Conservation (phyloP, 805 yeast genomes). For the Hermanozyma aechmeae region DNA sequence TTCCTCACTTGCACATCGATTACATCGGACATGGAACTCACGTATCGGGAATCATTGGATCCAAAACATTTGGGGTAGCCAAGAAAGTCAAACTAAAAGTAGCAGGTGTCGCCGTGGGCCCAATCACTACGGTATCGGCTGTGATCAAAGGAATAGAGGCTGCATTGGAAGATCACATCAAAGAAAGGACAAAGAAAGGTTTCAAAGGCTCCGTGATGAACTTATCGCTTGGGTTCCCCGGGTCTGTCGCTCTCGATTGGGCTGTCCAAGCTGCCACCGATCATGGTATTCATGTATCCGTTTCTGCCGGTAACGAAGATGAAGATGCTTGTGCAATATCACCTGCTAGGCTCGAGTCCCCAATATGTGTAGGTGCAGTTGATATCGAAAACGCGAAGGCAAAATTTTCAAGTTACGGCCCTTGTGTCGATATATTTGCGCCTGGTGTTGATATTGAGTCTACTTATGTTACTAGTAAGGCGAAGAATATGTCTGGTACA, state of each 20-base stretch:
- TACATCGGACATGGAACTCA: not conserved
- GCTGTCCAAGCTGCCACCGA: not conserved
- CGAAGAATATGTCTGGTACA: constrained; percentile 48
- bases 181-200: not conserved
- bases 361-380: not conserved
- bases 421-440: not conserved
- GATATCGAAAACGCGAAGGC: not conserved
- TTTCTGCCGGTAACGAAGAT: not conserved
- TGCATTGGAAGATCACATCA: not conserved
- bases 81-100: not conserved
- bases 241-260: not conserved
- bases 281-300: not conserved
- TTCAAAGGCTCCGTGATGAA: not conserved
- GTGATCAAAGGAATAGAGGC: too few species aligned
- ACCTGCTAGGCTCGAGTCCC: not conserved
- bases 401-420: not conserved
- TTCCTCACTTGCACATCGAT: not conserved
- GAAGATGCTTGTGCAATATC: not conserved
- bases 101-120: not conserved
- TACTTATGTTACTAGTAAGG: constrained; percentile 8
- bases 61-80: not conserved
- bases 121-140: not conserved
- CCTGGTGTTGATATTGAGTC: not conserved
- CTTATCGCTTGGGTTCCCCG: not conserved
- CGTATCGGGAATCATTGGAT: not conserved